These are phyloP conservation scores for Penicillium paxilli DNA, from an alignment of 495 filamentous ascomycete genomes.

Conservation along the genomic window DNA sequence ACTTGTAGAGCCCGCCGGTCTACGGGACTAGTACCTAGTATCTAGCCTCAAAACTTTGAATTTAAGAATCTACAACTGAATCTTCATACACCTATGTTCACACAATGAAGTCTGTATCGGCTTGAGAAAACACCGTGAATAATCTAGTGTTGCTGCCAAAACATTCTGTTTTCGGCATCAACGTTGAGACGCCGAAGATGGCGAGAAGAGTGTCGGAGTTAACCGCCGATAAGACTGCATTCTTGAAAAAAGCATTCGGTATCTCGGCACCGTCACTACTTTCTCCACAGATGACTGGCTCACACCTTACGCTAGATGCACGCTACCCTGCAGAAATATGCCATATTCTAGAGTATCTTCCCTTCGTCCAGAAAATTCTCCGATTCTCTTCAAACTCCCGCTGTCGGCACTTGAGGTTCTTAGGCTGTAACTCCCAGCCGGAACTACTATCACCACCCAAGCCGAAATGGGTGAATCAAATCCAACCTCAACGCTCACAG, in stretches of 20 bases:
- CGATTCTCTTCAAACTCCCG: neutral
- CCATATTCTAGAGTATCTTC: neutral
- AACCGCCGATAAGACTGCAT: constrained; percentile 6
- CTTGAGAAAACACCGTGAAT: no score
- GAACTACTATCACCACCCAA: no score
- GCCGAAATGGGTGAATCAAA: neutral
- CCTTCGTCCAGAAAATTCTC: neutral
- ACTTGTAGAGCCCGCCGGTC: no score
- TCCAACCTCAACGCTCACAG: neutral
- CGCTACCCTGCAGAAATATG: neutral
- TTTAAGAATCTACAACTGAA: no score
- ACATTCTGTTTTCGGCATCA: neutral
- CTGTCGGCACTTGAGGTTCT: neutral
- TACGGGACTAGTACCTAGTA: no score
- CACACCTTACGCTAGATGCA: neutral
- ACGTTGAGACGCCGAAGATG: neutral
- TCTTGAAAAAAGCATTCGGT: constrained; percentile 10
- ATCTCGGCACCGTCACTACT: constrained; percentile 15
- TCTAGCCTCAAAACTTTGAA: no score
- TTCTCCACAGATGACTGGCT: constrained; percentile 11
- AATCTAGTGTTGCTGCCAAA: no score
- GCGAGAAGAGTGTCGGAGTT: constrained; percentile 1
- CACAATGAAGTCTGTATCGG: no score
- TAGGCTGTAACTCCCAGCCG: no score
- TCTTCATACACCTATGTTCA: no score